These are phyloP conservation scores for Silene uniflora DNA, from an alignment of 148 eudicot genomes.

Conservation along the genomic window DNA sequence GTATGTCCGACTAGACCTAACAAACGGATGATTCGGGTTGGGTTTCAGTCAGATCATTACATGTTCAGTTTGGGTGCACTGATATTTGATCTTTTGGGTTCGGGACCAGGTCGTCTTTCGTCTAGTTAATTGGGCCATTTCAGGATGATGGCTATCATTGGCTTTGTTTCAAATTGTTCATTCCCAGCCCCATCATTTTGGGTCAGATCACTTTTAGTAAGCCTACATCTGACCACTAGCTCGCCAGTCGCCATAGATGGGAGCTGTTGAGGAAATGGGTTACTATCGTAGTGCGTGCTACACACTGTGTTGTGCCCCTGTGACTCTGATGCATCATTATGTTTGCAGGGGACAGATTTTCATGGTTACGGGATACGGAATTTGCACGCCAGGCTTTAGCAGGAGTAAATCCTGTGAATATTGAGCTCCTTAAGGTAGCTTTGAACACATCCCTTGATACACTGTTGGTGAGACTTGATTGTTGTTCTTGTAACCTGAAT, in stretches of 20 bases:
- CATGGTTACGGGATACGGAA: constrained; percentile 20
- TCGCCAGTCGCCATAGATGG: too few species aligned
- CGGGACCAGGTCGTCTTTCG: too few species aligned
- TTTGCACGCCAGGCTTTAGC: constrained; percentile 22
- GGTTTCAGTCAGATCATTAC: neutral
- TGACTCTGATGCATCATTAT: constrained; percentile 7
- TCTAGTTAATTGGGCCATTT: too few species aligned
- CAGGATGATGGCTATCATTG: too few species aligned
- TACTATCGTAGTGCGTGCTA: neutral
- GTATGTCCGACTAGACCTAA: too few species aligned
- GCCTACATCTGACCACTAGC: neutral
- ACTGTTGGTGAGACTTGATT: neutral
- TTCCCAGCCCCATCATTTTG: neutral
- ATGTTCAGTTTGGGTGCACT: neutral
- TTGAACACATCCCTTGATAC: neutral
- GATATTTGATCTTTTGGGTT: neutral
- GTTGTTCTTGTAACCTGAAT: neutral
- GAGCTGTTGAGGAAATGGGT: neutral
- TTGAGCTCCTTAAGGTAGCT: constrained; percentile 70
- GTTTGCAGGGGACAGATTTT: constrained; percentile 18
- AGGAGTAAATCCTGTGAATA: constrained; percentile 76
- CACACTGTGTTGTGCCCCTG: neutral
- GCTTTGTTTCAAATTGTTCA: too few species aligned
- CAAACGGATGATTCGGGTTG: neutral
- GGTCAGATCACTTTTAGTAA: neutral